phyloP scores from a whole-genome alignment of 345 rosid genomes.

The Aquilaria yunnanensis region DNA sequence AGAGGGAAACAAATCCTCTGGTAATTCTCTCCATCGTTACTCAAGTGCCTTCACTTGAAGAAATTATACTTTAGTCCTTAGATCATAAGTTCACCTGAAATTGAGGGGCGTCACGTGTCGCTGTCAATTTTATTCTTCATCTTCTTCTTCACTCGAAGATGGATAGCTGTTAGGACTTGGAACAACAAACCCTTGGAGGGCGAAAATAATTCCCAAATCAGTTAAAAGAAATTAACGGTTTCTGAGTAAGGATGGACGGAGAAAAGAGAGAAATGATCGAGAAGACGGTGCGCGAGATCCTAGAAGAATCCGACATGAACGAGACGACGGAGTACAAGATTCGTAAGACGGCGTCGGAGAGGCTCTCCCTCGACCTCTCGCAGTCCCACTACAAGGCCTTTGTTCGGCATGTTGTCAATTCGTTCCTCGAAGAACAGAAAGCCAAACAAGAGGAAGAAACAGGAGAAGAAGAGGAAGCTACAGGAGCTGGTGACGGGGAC shows the following conservation, averaged over 20 bases:
- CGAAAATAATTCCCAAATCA: not conserved
- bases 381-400: slow-evolving; percentile 50
- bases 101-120: too few species aligned
- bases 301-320: slow-evolving; percentile 62
- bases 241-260: slow-evolving; percentile 33
- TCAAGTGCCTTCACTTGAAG: too few species aligned
- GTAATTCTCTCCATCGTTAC: too few species aligned
- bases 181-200: too few species aligned
- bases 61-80: too few species aligned
- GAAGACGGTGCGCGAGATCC: slow-evolving; percentile 50
- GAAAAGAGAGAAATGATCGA: slow-evolving; percentile 45
- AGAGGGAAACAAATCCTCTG: too few species aligned
- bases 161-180: too few species aligned
- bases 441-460: slow-evolving; percentile 18
- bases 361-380: slow-evolving; percentile 60
- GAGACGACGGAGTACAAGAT: slow-evolving; percentile 70
- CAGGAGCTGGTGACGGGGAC: not conserved
- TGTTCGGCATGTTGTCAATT: slow-evolving; percentile 52
- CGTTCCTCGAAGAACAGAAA: slow-evolving; percentile 57
- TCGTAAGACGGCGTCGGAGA: slow-evolving; percentile 61
- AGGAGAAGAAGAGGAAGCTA: slow-evolving; percentile 11
- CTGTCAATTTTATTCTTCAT: too few species aligned
- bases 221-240: not conserved
- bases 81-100: too few species aligned
- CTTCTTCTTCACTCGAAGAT: too few species aligned